These are phyloP conservation scores for Tylopilus sp. DNA, from an alignment of 768 basidiomycete genomes.

Conservation along the genomic window DNA sequence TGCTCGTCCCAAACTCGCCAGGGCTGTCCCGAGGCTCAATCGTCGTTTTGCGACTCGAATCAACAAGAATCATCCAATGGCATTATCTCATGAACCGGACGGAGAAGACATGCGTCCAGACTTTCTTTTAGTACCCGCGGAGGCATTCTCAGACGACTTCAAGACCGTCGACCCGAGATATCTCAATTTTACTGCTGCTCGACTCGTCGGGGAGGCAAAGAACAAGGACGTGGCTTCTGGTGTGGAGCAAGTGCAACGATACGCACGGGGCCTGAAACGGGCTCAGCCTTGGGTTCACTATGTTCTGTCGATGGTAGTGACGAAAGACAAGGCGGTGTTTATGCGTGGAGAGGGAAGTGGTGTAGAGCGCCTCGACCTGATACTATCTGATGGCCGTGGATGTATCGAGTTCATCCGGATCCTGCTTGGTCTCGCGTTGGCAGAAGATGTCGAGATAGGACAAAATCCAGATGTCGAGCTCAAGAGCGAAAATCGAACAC, in stretches of 20 bases:
- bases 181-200: background rate
- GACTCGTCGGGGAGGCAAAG: background rate
- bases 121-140: background rate
- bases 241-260: slow-evolving; percentile 3
- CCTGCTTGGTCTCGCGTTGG: slow-evolving; percentile 14
- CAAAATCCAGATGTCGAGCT: slow-evolving; percentile 1
- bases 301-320: background rate
- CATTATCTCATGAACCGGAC: background rate
- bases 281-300: background rate
- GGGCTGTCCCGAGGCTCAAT: background rate
- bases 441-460: slow-evolving; percentile 4
- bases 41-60: background rate
- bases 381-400: slow-evolving; percentile 1
- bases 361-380: slow-evolving; percentile 6
- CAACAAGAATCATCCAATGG: background rate
- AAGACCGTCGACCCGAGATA: background rate
- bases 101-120: background rate
- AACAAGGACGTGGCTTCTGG: background rate
- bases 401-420: slow-evolving; percentile 7
- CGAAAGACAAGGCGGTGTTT: background rate
- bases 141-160: slow-evolving; percentile 1
- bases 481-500: background rate
- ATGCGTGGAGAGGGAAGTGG: slow-evolving; percentile 10
- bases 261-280: background rate
- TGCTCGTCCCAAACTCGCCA: background rate